Evolutionary conservation across 768 basidiomycete species (phyloP).

Genomic region (Phallus indusiatus): DNA sequence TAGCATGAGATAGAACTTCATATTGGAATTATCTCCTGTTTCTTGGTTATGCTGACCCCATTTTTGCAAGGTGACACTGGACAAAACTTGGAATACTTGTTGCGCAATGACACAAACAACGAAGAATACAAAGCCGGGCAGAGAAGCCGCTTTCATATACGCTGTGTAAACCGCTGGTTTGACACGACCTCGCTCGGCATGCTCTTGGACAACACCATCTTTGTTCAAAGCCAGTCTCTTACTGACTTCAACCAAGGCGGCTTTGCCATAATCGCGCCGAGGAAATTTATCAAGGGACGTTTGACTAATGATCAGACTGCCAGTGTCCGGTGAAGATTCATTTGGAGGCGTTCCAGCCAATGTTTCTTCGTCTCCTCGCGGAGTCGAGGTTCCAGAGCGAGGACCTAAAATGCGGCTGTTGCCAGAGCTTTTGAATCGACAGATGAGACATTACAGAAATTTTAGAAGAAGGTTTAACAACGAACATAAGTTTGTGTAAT

Average conservation of each 20-base stretch:
- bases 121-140: constrained; percentile 51
- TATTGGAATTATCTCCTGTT: constrained; percentile 45
- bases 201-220: constrained; percentile 53
- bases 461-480: constrained; percentile 32
- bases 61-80: constrained; percentile 58
- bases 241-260: constrained; percentile 31
- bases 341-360: not conserved
- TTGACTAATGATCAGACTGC: constrained; percentile 16
- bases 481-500: constrained; percentile 68
- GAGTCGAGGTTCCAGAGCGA: constrained; percentile 21
- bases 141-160: constrained; percentile 76
- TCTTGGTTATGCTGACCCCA: constrained; percentile 77
- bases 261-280: constrained; percentile 48
- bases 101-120: constrained; percentile 49
- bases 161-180: constrained; percentile 64
- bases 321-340: not conserved
- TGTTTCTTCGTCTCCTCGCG: constrained; percentile 16
- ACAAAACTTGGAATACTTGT: constrained; percentile 52
- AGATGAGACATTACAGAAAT: constrained; percentile 28
- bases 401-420: constrained; percentile 1
- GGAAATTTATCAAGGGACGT: constrained; percentile 46
- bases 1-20: constrained; percentile 48
- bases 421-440: constrained; percentile 1
- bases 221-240: constrained; percentile 16
- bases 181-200: constrained; percentile 73